phyloP scores from a whole-genome alignment of 257 asterid species.

The Przewalskia tangutica region DNA sequence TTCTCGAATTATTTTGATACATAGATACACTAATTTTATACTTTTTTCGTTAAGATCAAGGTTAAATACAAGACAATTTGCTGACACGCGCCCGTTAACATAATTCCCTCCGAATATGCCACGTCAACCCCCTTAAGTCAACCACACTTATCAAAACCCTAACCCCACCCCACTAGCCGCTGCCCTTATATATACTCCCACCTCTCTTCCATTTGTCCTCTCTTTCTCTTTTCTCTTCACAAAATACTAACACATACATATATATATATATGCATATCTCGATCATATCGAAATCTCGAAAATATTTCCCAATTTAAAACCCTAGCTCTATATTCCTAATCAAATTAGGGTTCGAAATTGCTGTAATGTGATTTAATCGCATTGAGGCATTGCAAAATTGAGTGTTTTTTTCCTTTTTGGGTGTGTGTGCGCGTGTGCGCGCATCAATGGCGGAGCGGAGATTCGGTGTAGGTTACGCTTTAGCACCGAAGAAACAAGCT shows the following conservation, averaged over 20 bases:
- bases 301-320: not conserved
- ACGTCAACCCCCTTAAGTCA: not conserved
- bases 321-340: not conserved
- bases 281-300: not conserved
- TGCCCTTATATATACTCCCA: not conserved
- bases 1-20: not conserved
- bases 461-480: conserved; percentile 60
- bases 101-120: too few relatives aligned
- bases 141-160: not conserved
- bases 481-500: conserved; percentile 71
- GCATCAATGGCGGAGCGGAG: not conserved
- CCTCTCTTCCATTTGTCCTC: not conserved
- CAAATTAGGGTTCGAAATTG: not conserved
- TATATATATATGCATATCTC: too few relatives aligned
- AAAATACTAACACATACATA: not conserved
- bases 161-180: too few relatives aligned
- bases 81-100: too few relatives aligned
- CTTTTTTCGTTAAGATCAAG: not conserved
- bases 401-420: too few relatives aligned
- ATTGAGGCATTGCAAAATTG: too few relatives aligned
- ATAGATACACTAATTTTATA: too few relatives aligned
- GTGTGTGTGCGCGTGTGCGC: too few relatives aligned
- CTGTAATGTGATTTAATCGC: not conserved
- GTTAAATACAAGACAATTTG: too few relatives aligned
- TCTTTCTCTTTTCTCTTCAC: not conserved